Base-by-base conservation (phyloP, 75 land plant genomes). In the Pinus taeda region DNA sequence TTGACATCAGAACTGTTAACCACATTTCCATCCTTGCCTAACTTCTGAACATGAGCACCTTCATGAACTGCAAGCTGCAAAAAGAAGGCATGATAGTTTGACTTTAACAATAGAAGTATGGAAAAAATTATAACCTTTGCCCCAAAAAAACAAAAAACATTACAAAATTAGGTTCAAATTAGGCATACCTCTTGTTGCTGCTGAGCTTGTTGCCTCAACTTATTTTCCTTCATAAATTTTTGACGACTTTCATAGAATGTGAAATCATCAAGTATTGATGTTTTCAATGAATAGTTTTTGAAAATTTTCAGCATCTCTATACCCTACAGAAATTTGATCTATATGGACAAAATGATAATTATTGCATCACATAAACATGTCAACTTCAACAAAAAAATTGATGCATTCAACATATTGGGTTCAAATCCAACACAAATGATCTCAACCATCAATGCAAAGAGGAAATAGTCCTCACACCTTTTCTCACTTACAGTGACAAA, bases 231-330 rank as follows among this genome's bases (percentile, higher is more conserved):
- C 81, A 96, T 85, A 13, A 66, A 57, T 67, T 84, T 88, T 78
- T 96, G 90, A 20, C 97, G 88, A 73, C 73, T 75, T 76, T 96
- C 98, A 80, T 96, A 96, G 76, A 90, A 93, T 30, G 72, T 84
- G 86, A 96, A 96, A 80, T 96, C 97, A 79, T 93, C 98, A 45
- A 96, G 77, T 21, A 93, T 87, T 15, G 84, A 88, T 11, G 88
- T 87, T 62, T 84, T 90, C 55, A 86, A 76, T 20, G 76, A 57
- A 78, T 86, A 87, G 15, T 86, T 86, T 82, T 96, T 96, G 77
- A 93, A 96, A 56, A 93, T 87, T 73, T 88, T 96, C 42, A 96
- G 85, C 88, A 96, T 84, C 33, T 90, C 86, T 57, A 90, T 79
- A 7, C 97, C 98, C 62, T 92, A 83, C 29, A 87, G 89, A 49